A percentile compares a stretch with the other conserved stretches of the same genome.
Conservation (phyloP, 352 stramenopile species). For the Phytophthora citrophthora region DNA sequence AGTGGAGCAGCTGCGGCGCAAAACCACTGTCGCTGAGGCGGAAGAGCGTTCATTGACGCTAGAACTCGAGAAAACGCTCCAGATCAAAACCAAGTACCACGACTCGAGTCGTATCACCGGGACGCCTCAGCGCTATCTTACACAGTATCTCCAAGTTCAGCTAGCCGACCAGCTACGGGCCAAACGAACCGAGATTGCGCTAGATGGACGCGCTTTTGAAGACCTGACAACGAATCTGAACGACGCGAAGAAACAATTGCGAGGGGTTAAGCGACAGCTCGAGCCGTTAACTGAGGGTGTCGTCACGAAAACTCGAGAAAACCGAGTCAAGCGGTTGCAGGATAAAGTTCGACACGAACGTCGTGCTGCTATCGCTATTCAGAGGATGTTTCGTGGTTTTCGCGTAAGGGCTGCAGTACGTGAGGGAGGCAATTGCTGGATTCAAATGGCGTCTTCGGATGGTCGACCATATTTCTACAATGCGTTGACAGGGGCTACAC, state of each 20-base stretch:
- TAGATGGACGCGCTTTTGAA: conserved; percentile 64
- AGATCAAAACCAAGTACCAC: conserved; percentile 88
- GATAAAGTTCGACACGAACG: conserved; percentile 72
- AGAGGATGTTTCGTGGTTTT: conserved; percentile 82
- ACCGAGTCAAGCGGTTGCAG: conserved; percentile 70
- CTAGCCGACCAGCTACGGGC: conserved; percentile 84
- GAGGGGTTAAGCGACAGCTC: conserved; percentile 75
- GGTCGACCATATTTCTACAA: conserved; percentile 81
- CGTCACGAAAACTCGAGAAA: conserved; percentile 76
- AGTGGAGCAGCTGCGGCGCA: conserved; percentile 47
- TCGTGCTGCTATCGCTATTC: conserved; percentile 72
- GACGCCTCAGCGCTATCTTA: conserved; percentile 91
- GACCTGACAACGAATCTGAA: conserved; percentile 57
- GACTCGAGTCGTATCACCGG: conserved; percentile 87
- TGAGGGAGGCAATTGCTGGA: conserved; percentile 84
- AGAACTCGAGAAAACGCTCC: conserved; percentile 84
- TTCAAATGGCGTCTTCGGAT: conserved; percentile 51
- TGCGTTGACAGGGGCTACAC: conserved; percentile 70
- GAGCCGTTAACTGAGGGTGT: conserved; percentile 88
- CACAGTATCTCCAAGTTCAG: conserved; percentile 93
- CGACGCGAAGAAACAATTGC: conserved; percentile 74
- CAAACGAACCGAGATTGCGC: conserved; percentile 69
- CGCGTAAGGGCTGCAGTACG: conserved; percentile 68
- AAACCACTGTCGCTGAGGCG: conserved; percentile 50
- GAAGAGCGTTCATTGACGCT: conserved; percentile 65